These are phyloP conservation scores for Dothistroma septosporum DNA, from an alignment of 2,329 filamentous ascomycete genomes.

Conservation along the genomic window DNA sequence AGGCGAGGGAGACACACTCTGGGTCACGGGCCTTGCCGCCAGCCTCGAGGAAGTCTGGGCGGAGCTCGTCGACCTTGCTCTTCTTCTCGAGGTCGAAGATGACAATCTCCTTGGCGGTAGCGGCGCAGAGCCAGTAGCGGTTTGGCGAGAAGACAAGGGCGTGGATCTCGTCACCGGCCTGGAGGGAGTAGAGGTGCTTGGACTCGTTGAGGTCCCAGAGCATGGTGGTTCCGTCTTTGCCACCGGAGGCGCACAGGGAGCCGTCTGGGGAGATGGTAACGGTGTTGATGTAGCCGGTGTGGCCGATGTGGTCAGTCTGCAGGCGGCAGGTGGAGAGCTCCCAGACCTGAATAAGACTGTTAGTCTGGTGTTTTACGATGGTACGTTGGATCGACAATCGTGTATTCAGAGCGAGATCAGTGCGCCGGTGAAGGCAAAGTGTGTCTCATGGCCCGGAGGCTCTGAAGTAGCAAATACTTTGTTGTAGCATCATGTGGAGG, in stretches of 20 bases:
- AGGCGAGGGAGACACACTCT: slow-evolving; percentile 95
- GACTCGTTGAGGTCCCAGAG: slow-evolving; percentile 99
- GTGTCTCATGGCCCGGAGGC: slow-evolving; percentile 94
- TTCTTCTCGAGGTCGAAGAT: slow-evolving; percentile 99
- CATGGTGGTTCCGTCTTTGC: slow-evolving; percentile 99
- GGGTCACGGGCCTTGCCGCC: slow-evolving; percentile 99
- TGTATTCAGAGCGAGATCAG: slow-evolving; percentile 54
- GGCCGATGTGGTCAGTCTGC: slow-evolving; percentile 99
- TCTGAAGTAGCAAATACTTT: slow-evolving; percentile 99
- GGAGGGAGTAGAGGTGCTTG: slow-evolving; percentile 99
- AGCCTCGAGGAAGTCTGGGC: slow-evolving; percentile 92
- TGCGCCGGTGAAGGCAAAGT: slow-evolving; percentile 68
- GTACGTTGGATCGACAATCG: background rate
- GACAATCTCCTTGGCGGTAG: slow-evolving; percentile 96
- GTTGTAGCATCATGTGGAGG: slow-evolving; percentile 76
- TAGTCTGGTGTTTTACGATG: background rate
- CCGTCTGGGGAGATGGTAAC: slow-evolving; percentile 99
- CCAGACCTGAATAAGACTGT: slow-evolving; percentile 70
- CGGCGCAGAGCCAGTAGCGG: slow-evolving; percentile 99
- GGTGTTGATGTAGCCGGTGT: slow-evolving; percentile 99
- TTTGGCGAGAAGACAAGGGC: slow-evolving; percentile 99
- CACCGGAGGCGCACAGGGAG: slow-evolving; percentile 96
- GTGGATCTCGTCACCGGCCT: slow-evolving; percentile 99
- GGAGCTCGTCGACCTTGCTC: slow-evolving; percentile 99
- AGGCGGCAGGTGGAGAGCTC: slow-evolving; percentile 98